Base-by-base conservation (phyloP, 495 filamentous ascomycete genomes). In the Podospora pseudoanserina region DNA sequence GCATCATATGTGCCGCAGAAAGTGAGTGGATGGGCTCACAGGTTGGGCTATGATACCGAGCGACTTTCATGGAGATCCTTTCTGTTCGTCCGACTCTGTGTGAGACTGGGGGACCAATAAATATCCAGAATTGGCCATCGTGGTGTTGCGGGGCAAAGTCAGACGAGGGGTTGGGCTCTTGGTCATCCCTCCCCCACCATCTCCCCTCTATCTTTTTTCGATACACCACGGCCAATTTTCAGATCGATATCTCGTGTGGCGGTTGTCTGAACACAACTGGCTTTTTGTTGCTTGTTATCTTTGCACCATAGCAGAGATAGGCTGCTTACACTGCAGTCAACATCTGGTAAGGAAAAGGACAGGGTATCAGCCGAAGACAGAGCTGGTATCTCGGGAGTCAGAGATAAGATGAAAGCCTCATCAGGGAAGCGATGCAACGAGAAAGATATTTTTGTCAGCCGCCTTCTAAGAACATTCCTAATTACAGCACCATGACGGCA, bases 121-220 rank as follows among this genome's bases (percentile, higher is more conserved):
- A 3, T 67, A 65, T 64, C 27, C 26, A 67, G 68, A 39, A 55
- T 64, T 19, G 60, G 30, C 60, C 68, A 66, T 61, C 68, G 68
- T 70, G 68, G 68, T 70, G 68, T 69, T 69, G 68, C 60, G 30
- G 64, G 60, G 68, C 64, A 7, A 58, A 63, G 32, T 54, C 53
- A 69, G 59, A 55, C 64, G 59, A 69, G 59, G 63, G 67, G 67
- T 32, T 68, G 55, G 54, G 54, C 20, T 54, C 44, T 39, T 4
- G 15, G 30, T 49, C 63, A 18, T 54, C n/a, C 30, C 32, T 39
- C 4, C 4, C 30, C 26, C 26, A 1, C 18, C 28, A n/a, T 53
- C 64, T 27, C 54, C 1, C 16, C 30, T 62, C 3, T 5, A 34
- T 32, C 30, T 32, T 32, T 32, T 49, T 16, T 2, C 1, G 34